A percentile compares a stretch with the other conserved stretches of the same genome.
These are phyloP conservation scores for Cyberlindnera amylophila DNA, from an alignment of 805 yeast genomes.

Conservation along the genomic window DNA sequence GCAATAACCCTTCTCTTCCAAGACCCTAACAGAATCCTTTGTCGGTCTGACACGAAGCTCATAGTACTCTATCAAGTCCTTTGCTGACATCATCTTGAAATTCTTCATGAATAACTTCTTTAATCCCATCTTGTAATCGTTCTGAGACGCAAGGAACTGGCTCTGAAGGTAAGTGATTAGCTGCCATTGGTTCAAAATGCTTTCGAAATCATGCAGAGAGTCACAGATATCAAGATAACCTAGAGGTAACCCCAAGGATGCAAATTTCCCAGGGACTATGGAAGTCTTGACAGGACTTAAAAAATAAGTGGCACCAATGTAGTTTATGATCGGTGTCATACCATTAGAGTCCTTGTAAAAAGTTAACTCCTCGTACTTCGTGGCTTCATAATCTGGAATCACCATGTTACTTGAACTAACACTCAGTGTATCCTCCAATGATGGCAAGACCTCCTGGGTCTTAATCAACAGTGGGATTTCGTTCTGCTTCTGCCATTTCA, in stretches of 20 bases:
- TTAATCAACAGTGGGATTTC: slow-evolving; percentile 7
- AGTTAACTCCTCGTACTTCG: slow-evolving; percentile 14
- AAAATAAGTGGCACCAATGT: slow-evolving; percentile 13
- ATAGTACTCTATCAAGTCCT: slow-evolving; percentile 9
- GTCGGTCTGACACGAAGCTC: slow-evolving; percentile 8
- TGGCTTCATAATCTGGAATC: slow-evolving; percentile 16
- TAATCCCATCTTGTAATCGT: slow-evolving; percentile 15
- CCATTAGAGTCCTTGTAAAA: slow-evolving; percentile 13
- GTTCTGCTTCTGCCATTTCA: slow-evolving; percentile 3
- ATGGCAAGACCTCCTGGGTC: slow-evolving; percentile 3
- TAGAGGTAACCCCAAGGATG: slow-evolving; percentile 11
- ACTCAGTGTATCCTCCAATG: slow-evolving; percentile 10
- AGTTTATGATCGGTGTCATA: slow-evolving; percentile 13
- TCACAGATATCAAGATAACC: slow-evolving; percentile 9
- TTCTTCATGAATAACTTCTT: slow-evolving; percentile 10
- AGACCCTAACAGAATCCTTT: slow-evolving; percentile 1
- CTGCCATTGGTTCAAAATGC: slow-evolving; percentile 17
- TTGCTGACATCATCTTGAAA: slow-evolving; percentile 2
- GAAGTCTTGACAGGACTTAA: slow-evolving; percentile 4
- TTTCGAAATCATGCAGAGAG: slow-evolving; percentile 12
- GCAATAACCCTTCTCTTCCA: not conserved
- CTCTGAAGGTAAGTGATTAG: slow-evolving; percentile 8
- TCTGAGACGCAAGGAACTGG: slow-evolving; percentile 10
- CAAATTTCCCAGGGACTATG: not conserved
- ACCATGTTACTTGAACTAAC: slow-evolving; percentile 7